phyloP scores from a whole-genome alignment of 306 rosid species.

The Vigna radiata region DNA sequence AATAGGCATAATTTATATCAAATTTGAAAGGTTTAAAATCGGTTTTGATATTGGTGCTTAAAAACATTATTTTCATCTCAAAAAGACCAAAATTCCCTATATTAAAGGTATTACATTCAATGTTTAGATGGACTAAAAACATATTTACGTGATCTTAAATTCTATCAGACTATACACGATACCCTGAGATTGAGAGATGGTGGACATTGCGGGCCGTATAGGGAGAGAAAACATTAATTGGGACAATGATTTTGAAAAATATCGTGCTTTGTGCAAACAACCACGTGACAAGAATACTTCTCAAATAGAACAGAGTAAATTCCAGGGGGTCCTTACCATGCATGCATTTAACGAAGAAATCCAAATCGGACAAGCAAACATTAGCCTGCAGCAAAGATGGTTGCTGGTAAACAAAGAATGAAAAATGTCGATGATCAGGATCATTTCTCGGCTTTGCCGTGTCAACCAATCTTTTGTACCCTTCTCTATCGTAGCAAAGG shows the following conservation, averaged over 20 bases:
- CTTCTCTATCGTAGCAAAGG: constrained; percentile 81
- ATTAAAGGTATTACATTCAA: no score
- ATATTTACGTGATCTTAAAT: not conserved
- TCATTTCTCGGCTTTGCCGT: constrained; percentile 87
- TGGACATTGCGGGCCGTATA: not conserved
- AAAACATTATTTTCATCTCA: no score
- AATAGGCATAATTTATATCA: not conserved
- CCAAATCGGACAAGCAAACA: constrained; percentile 77
- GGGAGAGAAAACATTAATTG: not conserved
- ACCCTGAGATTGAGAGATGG: not conserved
- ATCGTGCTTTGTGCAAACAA: constrained; percentile 14
- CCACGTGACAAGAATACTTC: constrained; percentile 1
- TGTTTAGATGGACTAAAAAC: no score
- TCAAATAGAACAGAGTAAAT: constrained; percentile 23
- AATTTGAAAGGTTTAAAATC: not conserved
- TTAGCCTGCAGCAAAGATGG: constrained; percentile 76
- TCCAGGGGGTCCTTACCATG: constrained; percentile 73
- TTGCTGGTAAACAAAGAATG: constrained; percentile 81
- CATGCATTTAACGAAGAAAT: constrained; percentile 86
- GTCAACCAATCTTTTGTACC: constrained; percentile 75
- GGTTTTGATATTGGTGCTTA: no score
- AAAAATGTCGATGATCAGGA: constrained; percentile 85
- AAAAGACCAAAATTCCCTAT: not conserved
- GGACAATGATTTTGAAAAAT: not conserved
- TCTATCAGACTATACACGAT: not conserved